Percentiles rank a stretch among this genome's conserved stretches.
Evolutionary conservation across 352 stramenopile species (phyloP).

Genomic region (Peronospora farinosa): DNA sequence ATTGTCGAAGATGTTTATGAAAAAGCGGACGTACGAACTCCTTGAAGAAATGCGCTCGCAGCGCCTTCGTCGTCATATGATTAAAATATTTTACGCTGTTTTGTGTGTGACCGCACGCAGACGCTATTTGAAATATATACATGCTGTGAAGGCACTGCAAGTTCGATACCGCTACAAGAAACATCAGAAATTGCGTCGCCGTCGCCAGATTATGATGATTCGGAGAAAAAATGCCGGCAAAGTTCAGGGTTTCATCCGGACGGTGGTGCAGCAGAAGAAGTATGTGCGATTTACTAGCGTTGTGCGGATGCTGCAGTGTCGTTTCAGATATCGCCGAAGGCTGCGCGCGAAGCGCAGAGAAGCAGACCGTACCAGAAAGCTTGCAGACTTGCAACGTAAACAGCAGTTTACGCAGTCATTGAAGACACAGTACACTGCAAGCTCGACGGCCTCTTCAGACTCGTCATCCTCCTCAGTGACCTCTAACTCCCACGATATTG

Average conservation of each 20-base stretch:
- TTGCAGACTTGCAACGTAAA: conserved; percentile 20
- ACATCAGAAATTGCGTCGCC: conserved; percentile 24
- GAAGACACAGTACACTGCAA: conserved; percentile 52
- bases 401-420: conserved; percentile 30
- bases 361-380: conserved; percentile 19
- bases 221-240: conserved; percentile 38
- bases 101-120: conserved; percentile 49
- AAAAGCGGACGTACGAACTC: conserved; percentile 85
- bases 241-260: conserved; percentile 55
- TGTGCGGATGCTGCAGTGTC: conserved; percentile 63
- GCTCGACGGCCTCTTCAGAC: conserved; percentile 63
- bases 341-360: conserved; percentile 22
- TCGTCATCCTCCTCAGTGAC: conserved; percentile 53
- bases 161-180: conserved; percentile 57
- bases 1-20: conserved; percentile 94
- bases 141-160: conserved; percentile 50
- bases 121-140: conserved; percentile 54
- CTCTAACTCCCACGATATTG: conserved; percentile 74
- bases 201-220: conserved; percentile 32
- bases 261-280: conserved; percentile 44
- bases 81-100: conserved; percentile 66
- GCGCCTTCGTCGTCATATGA: conserved; percentile 59
- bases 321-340: conserved; percentile 49
- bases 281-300: conserved; percentile 46
- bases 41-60: conserved; percentile 85